Evolutionary conservation across 352 stramenopile species (phyloP), one percentile per base, ranked within the genome.

Genomic region (Pythium aristosporum): DNA sequence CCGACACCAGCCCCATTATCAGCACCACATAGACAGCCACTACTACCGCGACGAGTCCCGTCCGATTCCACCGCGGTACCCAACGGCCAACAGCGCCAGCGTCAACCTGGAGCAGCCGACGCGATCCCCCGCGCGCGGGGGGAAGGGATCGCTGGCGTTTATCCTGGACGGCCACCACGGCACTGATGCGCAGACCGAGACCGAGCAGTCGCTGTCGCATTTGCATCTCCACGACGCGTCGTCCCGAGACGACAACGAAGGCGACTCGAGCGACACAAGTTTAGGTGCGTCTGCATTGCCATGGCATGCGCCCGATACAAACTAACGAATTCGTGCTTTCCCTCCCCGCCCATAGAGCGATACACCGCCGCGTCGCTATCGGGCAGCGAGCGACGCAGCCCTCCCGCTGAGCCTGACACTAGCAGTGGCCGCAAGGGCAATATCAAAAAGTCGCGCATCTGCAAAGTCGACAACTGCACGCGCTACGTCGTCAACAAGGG

Each of bases 401-500:
- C 62, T n/a, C 62, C 62, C 11, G 8, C 44, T 1, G 15, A 37
- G 20, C 49, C 41, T 36, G 61, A 44, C 1, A 10, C 25, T 12
- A 52, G 49, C 43, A 50, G 36, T 43, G 47, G 47, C 2, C 62
- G 62, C 46, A 68, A 68, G 48, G 42, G 53, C 46, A 50, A 46
- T 46, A 41, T 54, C 21, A 50, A 32, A 30, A 50, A 50, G 21
- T 50, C 44, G 21, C 79, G 84, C 28, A 87, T 89, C 39, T 93
- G 85, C 72, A 89, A 89, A 62, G 76, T 88, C 52, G 76, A 91
- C 10, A 77, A 78, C 60, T 93, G 85, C 68, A 89, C 79, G 21
- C 78, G 79, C 39, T 91, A 90, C 61, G 79, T 89, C 41, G 79
- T 91, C 28, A 88, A 89, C 67, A 82, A 82, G 47, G 83, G 85